A percentile compares a stretch with the other conserved stretches of the same genome.
Evolutionary conservation across 2,329 filamentous ascomycete genomes (phyloP).

Genomic region (Stemphylium beticola): DNA sequence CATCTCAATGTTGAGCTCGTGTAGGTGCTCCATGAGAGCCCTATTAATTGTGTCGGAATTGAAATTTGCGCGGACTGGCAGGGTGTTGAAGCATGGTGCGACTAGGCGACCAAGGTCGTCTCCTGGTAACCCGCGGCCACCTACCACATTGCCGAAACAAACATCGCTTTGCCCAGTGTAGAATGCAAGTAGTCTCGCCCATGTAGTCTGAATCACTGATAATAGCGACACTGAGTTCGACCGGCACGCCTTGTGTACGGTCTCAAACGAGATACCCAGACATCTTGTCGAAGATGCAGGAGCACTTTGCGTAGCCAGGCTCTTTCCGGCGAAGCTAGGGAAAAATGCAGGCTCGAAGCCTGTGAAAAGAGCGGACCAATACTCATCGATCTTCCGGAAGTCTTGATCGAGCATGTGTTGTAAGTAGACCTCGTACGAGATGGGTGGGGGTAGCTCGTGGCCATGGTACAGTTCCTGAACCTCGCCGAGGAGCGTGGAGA

Average conservation of each 20-base stretch:
- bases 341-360: slow-evolving; percentile 57
- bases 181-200: slow-evolving; percentile 69
- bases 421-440: slow-evolving; percentile 70
- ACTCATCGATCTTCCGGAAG: slow-evolving; percentile 60
- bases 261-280: slow-evolving; percentile 30
- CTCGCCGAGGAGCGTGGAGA: slow-evolving; percentile 72
- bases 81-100: slow-evolving; percentile 92
- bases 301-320: not conserved
- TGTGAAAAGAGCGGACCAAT: slow-evolving; percentile 68
- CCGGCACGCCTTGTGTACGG: slow-evolving; percentile 31
- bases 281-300: slow-evolving; percentile 33
- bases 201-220: slow-evolving; percentile 73
- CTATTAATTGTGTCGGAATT: slow-evolving; percentile 57
- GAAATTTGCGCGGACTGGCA: slow-evolving; percentile 71
- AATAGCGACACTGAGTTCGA: slow-evolving; percentile 57
- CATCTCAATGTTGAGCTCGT: slow-evolving; percentile 66
- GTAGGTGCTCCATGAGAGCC: slow-evolving; percentile 66
- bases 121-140: slow-evolving; percentile 72
- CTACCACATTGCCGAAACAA: slow-evolving; percentile 87
- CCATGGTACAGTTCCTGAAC: slow-evolving; percentile 66
- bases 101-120: slow-evolving; percentile 73
- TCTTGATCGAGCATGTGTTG: slow-evolving; percentile 60
- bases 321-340: slow-evolving; percentile 41
- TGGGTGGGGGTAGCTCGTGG: slow-evolving; percentile 54
- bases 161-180: slow-evolving; percentile 67